phyloP scores from a whole-genome alignment of 495 filamentous ascomycete genomes.

The Penicillium samsonianum region DNA sequence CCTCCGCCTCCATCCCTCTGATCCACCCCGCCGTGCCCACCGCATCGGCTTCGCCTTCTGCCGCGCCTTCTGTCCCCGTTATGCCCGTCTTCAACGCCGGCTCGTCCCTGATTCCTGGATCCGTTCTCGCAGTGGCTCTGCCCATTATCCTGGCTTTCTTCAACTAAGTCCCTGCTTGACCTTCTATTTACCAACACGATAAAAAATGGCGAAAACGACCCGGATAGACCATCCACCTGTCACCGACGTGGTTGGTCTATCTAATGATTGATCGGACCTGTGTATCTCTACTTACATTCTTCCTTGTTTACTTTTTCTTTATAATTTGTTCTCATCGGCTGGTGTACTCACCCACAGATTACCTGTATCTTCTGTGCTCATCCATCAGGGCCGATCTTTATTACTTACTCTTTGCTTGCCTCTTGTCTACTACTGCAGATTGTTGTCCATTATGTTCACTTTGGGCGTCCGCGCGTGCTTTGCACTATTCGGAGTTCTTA shows the following conservation, averaged over 20 bases:
- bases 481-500: constrained; percentile 3
- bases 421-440: constrained; percentile 13
- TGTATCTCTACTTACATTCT: constrained; percentile 13
- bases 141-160: constrained; percentile 27
- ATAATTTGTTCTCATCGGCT: neutral
- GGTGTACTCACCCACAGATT: constrained; percentile 12
- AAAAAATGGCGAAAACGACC: neutral
- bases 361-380: constrained; percentile 21
- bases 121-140: constrained; percentile 20
- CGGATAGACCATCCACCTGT: neutral
- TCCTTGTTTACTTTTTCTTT: constrained; percentile 25
- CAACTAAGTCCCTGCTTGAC: constrained; percentile 10
- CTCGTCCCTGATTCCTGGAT: constrained; percentile 26
- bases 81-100: constrained; percentile 27
- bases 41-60: constrained; percentile 17
- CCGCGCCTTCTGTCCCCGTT: neutral
- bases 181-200: neutral
- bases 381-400: constrained; percentile 18
- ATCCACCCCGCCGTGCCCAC: constrained; percentile 24
- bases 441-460: constrained; percentile 21
- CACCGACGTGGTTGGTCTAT: neutral
- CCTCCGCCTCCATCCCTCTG: constrained; percentile 25
- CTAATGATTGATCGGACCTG: constrained; percentile 7
- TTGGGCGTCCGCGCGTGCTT: constrained; percentile 6
- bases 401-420: constrained; percentile 11